Evolutionary conservation across 768 basidiomycete species (phyloP).

Genomic region (Suillus cothurnatus): DNA sequence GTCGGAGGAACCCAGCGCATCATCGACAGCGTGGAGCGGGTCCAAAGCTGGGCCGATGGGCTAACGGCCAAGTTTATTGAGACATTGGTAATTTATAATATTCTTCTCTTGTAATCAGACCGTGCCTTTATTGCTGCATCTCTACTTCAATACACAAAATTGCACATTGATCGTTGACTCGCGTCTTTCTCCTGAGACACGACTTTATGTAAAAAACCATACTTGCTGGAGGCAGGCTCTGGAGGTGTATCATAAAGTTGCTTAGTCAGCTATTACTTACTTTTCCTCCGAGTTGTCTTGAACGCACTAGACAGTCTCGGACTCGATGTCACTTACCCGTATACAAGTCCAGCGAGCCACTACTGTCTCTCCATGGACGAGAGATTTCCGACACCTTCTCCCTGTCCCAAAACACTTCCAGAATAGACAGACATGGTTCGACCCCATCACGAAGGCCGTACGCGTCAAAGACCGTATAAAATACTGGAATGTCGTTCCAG

Average conservation of each 20-base stretch:
- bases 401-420: slow-evolving; percentile 59
- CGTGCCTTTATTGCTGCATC: background rate
- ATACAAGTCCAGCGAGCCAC: slow-evolving; percentile 47
- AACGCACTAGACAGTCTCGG: background rate
- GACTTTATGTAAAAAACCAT: background rate
- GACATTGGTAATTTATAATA: slow-evolving; percentile 6
- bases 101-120: slow-evolving; percentile 15
- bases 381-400: slow-evolving; percentile 65
- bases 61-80: slow-evolving; percentile 15
- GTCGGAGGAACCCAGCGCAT: slow-evolving; percentile 75
- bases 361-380: slow-evolving; percentile 59
- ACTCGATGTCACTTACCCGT: slow-evolving; percentile 33
- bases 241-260: too few species aligned
- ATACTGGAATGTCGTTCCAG: slow-evolving; percentile 87
- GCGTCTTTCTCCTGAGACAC: background rate
- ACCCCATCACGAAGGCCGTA: slow-evolving; percentile 52
- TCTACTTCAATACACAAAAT: background rate
- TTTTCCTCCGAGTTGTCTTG: background rate
- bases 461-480: slow-evolving; percentile 72
- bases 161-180: background rate
- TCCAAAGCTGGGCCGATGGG: slow-evolving; percentile 24
- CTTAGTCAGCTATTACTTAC: slow-evolving; percentile 3
- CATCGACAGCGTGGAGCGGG: slow-evolving; percentile 44
- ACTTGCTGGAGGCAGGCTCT: background rate
- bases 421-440: slow-evolving; percentile 45